Base-by-base conservation (phyloP, 2,329 filamentous ascomycete species). In the Verticillium longisporum region DNA sequence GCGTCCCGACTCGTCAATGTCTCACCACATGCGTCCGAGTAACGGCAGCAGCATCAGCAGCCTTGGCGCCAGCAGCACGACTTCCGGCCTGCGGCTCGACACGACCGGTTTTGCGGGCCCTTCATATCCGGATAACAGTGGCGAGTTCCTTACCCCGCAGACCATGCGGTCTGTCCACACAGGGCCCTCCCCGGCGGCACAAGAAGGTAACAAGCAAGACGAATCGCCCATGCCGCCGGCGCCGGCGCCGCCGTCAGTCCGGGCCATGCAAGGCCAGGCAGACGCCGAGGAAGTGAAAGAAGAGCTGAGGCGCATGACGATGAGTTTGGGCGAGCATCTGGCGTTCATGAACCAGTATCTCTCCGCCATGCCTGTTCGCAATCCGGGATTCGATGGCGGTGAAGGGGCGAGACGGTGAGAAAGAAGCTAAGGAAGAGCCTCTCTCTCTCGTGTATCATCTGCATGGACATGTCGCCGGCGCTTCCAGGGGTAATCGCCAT, bases 251-350 rank as follows among this genome's bases (percentile, higher is more conserved):
- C 83, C 83, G 1, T 78, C 80, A 1, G 71, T 76, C 2, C 75
- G 77, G 58, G 81, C 84, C 50, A 80, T 86, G 75, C 82, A 85
- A 67, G 82, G 82, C 2, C 75, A 78, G 36, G 81, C 82, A 0
- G 78, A 80, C 0, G 69, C 75, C 4, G 78, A 79, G 31, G 83
- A 84, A 56, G 79, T 83, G 21, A 79, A 79, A 54, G 77, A 80
- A 61, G 76, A 80, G 65, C 74, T 86, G 63, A 77, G 82, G 9
- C 75, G 78, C 18, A 73, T 86, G 62, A 77, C 81, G 14, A 78
- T 79, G 70, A 79, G 75, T 60, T 71, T 83, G 3, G 73, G 76
- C 6, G 79, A 82, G n/a, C 80, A 83, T 60, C 70, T 83, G 4
- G 75, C 73, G 11, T 66, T 79, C 32, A 77, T 78, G 14, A 79